These are phyloP conservation scores for Colletotrichum abscissum DNA, from an alignment of 2,329 filamentous ascomycete genomes.

Conservation along the genomic window DNA sequence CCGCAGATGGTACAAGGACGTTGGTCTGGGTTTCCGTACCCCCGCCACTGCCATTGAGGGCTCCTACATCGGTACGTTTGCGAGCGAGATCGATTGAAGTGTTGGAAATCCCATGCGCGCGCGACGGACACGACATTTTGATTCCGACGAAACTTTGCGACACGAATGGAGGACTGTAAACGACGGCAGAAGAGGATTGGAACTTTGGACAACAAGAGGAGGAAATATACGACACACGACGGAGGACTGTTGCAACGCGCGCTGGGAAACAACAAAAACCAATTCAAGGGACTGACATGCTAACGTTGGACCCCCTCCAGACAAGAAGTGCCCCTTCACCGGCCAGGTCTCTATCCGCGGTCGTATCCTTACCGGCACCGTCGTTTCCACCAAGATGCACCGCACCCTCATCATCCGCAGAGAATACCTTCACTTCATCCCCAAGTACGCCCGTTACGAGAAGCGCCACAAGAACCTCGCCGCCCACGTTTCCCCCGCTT, in stretches of 20 bases:
- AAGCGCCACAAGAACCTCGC: constrained; percentile 99
- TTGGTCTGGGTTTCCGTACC: constrained; percentile 98
- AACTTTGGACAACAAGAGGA: background rate
- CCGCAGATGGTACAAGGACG: constrained; percentile 98
- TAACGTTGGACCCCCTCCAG: constrained; percentile 58
- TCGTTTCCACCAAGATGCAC: constrained; percentile 99
- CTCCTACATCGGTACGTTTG: constrained; percentile 94
- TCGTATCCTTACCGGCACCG: constrained; percentile 99
- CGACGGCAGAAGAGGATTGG: background rate
- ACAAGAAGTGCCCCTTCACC: constrained; percentile 99
- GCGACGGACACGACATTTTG: background rate
- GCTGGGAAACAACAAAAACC: background rate
- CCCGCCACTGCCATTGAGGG: constrained; percentile 99
- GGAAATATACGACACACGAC: background rate
- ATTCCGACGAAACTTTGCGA: constrained; percentile 5
- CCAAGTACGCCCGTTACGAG: constrained; percentile 99
- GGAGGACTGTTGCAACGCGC: background rate
- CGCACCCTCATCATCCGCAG: constrained; percentile 98
- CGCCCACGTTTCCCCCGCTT: constrained; percentile 98
- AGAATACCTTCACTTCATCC: constrained; percentile 99
- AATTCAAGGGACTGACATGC: constrained; percentile 7
- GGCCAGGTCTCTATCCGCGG: constrained; percentile 99
- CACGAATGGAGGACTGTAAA: constrained; percentile 6
- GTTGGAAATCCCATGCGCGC: constrained; percentile 2
- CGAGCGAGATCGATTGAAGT: constrained; percentile 22